These are phyloP conservation scores for Ramicandelaber brevisporus DNA, from an alignment of 192 early-diverging fungal genomes.

Conservation along the genomic window DNA sequence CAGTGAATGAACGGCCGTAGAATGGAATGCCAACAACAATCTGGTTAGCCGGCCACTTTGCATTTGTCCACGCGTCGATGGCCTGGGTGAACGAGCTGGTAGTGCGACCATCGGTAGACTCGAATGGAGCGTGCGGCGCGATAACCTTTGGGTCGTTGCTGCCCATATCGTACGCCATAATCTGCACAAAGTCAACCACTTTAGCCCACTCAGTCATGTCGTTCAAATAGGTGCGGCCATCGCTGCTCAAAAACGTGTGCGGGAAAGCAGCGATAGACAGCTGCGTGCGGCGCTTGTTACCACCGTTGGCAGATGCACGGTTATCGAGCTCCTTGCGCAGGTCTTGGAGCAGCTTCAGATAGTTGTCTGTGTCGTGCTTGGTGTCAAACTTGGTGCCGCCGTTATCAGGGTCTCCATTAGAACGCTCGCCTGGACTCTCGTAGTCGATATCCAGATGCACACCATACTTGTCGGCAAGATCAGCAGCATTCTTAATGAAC, in stretches of 20 bases:
- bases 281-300: slow-evolving; percentile 12
- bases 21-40: slow-evolving; percentile 31
- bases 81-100: slow-evolving; percentile 16
- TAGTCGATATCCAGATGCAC: slow-evolving; percentile 49
- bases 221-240: slow-evolving; percentile 12
- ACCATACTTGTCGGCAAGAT: slow-evolving; percentile 16
- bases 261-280: slow-evolving; percentile 35
- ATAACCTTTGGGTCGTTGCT: slow-evolving; percentile 24
- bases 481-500: slow-evolving; percentile 17
- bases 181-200: slow-evolving; percentile 31
- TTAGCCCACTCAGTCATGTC: slow-evolving; percentile 30
- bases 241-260: slow-evolving; percentile 22
- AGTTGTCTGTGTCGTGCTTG: slow-evolving; percentile 31
- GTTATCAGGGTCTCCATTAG: slow-evolving; percentile 17
- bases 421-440: slow-evolving; percentile 31
- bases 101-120: slow-evolving; percentile 6
- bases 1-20: slow-evolving; percentile 26
- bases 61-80: slow-evolving; percentile 20
- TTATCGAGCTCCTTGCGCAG: slow-evolving; percentile 20
- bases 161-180: slow-evolving; percentile 43
- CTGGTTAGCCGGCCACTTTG: slow-evolving; percentile 28
- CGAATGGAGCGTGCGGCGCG: slow-evolving; percentile 33
- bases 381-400: slow-evolving; percentile 12
- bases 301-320: slow-evolving; percentile 6
- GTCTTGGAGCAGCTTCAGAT: slow-evolving; percentile 21